phyloP scores from a whole-genome alignment of 2,329 filamentous ascomycete genomes.

The Neofusicoccum sp. region DNA sequence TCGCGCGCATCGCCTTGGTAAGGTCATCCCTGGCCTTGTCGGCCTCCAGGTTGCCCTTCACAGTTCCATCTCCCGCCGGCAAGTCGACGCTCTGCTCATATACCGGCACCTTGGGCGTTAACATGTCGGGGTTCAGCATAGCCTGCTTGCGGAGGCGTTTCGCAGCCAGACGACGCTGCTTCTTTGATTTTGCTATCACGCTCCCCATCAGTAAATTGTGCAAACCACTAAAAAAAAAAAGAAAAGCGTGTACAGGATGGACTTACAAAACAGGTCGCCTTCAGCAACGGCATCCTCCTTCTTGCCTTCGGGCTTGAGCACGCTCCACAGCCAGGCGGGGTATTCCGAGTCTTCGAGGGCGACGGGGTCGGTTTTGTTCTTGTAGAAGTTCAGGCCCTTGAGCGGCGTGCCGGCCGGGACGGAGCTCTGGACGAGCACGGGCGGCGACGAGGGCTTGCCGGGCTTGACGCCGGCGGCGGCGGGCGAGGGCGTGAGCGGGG shows the following conservation, averaged over 20 bases:
- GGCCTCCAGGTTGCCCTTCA: constrained; percentile 47
- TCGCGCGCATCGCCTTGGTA: constrained; percentile 69
- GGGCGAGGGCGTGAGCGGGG: constrained; percentile 33
- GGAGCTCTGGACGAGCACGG: constrained; percentile 39
- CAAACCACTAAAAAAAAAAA: neutral
- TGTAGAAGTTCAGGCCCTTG: constrained; percentile 73
- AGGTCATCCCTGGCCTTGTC: constrained; percentile 59
- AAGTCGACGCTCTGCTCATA: constrained; percentile 78
- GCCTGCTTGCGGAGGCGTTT: constrained; percentile 63
- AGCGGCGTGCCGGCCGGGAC: constrained; percentile 69
- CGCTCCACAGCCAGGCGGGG: constrained; percentile 76
- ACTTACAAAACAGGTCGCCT: constrained; percentile 78
- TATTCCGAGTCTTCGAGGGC: constrained; percentile 74
- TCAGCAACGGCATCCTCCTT: constrained; percentile 52
- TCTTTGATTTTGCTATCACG: constrained; percentile 73
- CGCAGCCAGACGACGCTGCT: constrained; percentile 69
- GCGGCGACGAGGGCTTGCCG: constrained; percentile 30
- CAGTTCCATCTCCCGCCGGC: constrained; percentile 51
- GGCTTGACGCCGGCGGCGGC: constrained; percentile 27
- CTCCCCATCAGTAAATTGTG: neutral
- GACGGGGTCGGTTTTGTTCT: constrained; percentile 69
- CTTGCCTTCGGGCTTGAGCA: constrained; percentile 62
- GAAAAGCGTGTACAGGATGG: neutral
- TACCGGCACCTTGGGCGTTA: constrained; percentile 65
- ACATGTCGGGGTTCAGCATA: constrained; percentile 63